phyloP scores from a whole-genome alignment of 768 basidiomycete genomes.

The Russula foetens region DNA sequence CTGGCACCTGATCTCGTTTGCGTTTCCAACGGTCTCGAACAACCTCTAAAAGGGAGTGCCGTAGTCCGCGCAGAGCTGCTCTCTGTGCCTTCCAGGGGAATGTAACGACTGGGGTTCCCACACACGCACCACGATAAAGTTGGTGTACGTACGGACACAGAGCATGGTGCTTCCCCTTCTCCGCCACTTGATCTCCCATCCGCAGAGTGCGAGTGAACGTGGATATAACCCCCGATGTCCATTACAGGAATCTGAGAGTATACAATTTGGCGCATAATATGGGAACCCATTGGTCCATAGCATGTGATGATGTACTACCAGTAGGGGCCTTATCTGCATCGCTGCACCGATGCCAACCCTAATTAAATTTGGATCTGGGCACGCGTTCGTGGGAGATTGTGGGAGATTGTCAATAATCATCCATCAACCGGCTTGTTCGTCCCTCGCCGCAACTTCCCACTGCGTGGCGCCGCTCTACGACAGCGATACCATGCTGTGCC shows the following conservation, averaged over 20 bases:
- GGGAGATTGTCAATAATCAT: no score
- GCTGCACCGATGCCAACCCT: not conserved
- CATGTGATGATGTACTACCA: slow-evolving; percentile 6
- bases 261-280: not conserved
- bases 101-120: not conserved
- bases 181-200: not conserved
- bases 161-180: not conserved
- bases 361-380: not conserved
- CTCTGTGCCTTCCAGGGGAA: no score
- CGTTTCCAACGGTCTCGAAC: slow-evolving; percentile 1
- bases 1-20: no score
- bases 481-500: no score
- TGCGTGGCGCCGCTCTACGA: not conserved
- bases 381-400: not conserved
- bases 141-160: no score
- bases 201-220: not conserved
- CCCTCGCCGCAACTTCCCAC: not conserved
- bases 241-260: not conserved
- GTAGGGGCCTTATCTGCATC: not conserved
- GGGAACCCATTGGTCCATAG: not conserved
- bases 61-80: no score
- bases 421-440: not conserved
- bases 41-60: no score
- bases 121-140: no score
- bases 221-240: not conserved